A percentile compares a stretch with the other conserved stretches of the same genome.
phyloP scores from a whole-genome alignment of 768 basidiomycete species.

The Tulasnella sp. region DNA sequence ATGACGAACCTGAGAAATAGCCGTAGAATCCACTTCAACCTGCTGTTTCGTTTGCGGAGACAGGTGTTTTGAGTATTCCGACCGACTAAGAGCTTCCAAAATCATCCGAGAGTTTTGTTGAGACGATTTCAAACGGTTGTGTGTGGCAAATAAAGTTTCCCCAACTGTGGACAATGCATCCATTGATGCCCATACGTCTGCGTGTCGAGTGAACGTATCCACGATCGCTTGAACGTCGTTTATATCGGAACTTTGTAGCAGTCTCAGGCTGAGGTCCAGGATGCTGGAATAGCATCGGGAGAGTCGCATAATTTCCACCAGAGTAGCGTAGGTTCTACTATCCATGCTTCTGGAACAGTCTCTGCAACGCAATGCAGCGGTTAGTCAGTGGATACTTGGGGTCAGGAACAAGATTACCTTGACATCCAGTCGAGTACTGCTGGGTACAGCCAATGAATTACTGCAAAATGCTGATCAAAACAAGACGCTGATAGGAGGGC shows the following conservation, averaged over 20 bases:
- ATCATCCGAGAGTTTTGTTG: conserved; percentile 60
- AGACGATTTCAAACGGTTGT: conserved; percentile 54
- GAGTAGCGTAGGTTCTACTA: conserved; percentile 49
- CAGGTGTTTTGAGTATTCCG: conserved; percentile 41
- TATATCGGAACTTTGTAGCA: conserved; percentile 46
- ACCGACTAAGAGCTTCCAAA: conserved; percentile 42
- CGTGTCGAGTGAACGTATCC: conserved; percentile 64
- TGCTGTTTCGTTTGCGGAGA: conserved; percentile 49
- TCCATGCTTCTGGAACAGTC: conserved; percentile 26
- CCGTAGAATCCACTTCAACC: conserved; percentile 50
- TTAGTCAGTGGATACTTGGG: not conserved
- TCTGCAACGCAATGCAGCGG: not conserved
- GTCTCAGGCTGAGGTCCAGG: conserved; percentile 44
- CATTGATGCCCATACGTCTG: conserved; percentile 73
- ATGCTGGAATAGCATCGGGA: conserved; percentile 59
- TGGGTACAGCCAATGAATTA: conserved; percentile 70
- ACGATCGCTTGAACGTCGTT: conserved; percentile 55
- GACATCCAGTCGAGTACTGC: conserved; percentile 47
- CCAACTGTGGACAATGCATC: conserved; percentile 50
- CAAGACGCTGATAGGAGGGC: conserved; percentile 48
- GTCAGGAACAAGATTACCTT: conserved; percentile 5
- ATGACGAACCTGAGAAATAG: conserved; percentile 51
- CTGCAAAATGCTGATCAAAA: conserved; percentile 65
- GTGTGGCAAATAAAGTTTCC: conserved; percentile 51
- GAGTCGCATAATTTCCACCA: conserved; percentile 52